Base-by-base conservation (phyloP, 768 basidiomycete species). In the Hemileccinum impolitum region DNA sequence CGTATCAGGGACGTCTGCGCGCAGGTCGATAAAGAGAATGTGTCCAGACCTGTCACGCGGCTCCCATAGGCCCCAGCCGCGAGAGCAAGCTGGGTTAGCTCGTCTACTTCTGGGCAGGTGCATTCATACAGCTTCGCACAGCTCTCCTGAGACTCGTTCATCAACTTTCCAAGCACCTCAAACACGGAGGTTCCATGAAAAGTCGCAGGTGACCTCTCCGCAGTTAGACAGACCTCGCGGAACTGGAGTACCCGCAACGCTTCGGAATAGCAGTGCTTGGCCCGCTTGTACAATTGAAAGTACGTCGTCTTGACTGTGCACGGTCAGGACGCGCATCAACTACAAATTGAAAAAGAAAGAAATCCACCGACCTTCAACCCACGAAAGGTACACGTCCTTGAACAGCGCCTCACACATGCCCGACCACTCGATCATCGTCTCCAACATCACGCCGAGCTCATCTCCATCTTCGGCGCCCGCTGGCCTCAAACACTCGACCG, bases 231-330 rank as follows among this genome's bases (percentile, higher is more conserved):
- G 28, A 81, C 67, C 41, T 79, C 72, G 50, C 87, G 80, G 72
- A 93, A 92, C 57, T 81, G 74, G 34, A 93, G 78, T 6, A 94
- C 92, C 14, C 89, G 82, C 30, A 84, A 73, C 6, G 89, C 85
- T 70, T 94, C 94, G 6, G 80, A 74, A 65, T 85, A 80, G 43
- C 92, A 88, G 60, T 94, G 93, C 61, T 79, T 82, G 5, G 85
- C 81, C 48, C 93, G 81, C 56, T 85, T 85, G 74, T 88, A 90
- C 14, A 94, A 68, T 62, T 91, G 85, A 72, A 93, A 93, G 66
- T 83, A 73, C 1, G 79, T 81, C 12, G 89, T 82, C 67, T 93
- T 85, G 34, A 90, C 90, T 54, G 44, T 26, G 17, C 3, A 18
- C 12, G 7, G 26, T 51, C 37, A 32, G 19, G 4, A 17, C 25